Conservation (phyloP, 352 stramenopile species). For the Lagenidium giganteum region DNA sequence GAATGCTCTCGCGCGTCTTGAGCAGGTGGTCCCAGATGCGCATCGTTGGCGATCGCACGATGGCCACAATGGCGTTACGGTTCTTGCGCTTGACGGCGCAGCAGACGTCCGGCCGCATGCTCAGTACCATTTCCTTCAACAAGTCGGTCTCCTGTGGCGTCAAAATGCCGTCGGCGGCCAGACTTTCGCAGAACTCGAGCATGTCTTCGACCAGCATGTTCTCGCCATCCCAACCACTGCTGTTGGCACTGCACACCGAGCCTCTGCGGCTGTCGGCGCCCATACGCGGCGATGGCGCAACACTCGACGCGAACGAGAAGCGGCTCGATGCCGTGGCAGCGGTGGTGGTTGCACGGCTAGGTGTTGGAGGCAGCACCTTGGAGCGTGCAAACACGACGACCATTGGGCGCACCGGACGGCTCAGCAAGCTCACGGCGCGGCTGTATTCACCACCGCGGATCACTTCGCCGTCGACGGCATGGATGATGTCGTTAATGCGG, state of each 20-base stretch:
- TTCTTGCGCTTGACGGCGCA: conserved; percentile 61
- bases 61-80: conserved; percentile 64
- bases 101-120: conserved; percentile 58
- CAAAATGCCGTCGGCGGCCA: conserved; percentile 42
- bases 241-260: conserved; percentile 38
- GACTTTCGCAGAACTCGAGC: conserved; percentile 65
- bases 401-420: conserved; percentile 43
- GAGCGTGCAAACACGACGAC: conserved; percentile 66
- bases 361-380: conserved; percentile 42
- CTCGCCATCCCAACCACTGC: conserved; percentile 41
- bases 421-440: conserved; percentile 61
- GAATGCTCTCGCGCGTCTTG: conserved; percentile 78
- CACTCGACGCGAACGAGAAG: conserved; percentile 59
- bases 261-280: conserved; percentile 33
- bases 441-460: conserved; percentile 74
- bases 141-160: conserved; percentile 51
- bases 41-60: conserved; percentile 78
- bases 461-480: conserved; percentile 63
- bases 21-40: conserved; percentile 78
- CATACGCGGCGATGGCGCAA: conserved; percentile 37
- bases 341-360: conserved; percentile 24
- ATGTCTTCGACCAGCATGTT: conserved; percentile 69
- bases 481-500: conserved; percentile 60
- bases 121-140: conserved; percentile 63
- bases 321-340: conserved; percentile 18